phyloP scores from a whole-genome alignment of 1,139 yeast species.

The Candida frijolesensis region DNA sequence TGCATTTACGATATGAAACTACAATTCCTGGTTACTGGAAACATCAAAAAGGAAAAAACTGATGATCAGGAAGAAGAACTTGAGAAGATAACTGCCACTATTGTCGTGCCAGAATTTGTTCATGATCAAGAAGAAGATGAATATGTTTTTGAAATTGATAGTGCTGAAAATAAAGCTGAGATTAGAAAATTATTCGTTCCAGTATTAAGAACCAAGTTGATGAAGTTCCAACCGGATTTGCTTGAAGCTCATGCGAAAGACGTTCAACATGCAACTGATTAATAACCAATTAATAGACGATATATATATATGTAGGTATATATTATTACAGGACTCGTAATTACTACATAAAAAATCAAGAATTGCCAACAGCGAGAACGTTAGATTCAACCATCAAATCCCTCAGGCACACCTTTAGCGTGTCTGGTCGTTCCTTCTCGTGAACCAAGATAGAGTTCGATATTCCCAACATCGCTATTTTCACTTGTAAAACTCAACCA shows the following conservation, averaged over 20 bases:
- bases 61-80: slow-evolving; percentile 13
- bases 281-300: slow-evolving; percentile 5
- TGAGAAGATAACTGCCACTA: slow-evolving; percentile 35
- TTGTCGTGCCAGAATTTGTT: slow-evolving; percentile 64
- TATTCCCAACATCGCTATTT: slow-evolving; percentile 61
- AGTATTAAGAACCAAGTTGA: slow-evolving; percentile 45
- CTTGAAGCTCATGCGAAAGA: slow-evolving; percentile 62
- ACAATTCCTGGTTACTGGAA: slow-evolving; percentile 45
- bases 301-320: background rate
- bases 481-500: slow-evolving; percentile 60
- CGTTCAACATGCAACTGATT: slow-evolving; percentile 49
- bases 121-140: slow-evolving; percentile 74
- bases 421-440: slow-evolving; percentile 54
- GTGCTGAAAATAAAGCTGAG: slow-evolving; percentile 37
- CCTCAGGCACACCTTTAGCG: slow-evolving; percentile 89
- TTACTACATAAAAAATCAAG: background rate
- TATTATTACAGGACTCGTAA: background rate
- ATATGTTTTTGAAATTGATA: slow-evolving; percentile 54
- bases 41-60: slow-evolving; percentile 20
- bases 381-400: slow-evolving; percentile 46
- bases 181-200: slow-evolving; percentile 56
- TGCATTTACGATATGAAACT: slow-evolving; percentile 71
- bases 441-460: slow-evolving; percentile 57
- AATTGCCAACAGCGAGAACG: background rate
- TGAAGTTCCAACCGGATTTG: slow-evolving; percentile 63